These are phyloP conservation scores for Diaporthe citri DNA, from an alignment of 2,329 filamentous ascomycete species.

Conservation along the genomic window DNA sequence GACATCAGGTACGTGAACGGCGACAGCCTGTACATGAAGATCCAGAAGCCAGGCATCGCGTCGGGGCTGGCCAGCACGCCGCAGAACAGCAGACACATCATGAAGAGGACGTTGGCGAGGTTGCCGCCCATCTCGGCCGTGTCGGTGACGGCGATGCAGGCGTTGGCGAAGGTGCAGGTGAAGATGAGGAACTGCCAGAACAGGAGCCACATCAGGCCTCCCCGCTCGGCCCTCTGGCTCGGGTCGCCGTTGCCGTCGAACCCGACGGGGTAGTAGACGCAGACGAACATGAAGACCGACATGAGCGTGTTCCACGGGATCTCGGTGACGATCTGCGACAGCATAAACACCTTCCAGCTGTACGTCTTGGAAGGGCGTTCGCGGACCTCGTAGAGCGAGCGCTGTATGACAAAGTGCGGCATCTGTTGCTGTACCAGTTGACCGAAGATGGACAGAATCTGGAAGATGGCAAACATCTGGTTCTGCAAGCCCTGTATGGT, in stretches of 20 bases:
- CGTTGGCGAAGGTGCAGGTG: conserved; percentile 83
- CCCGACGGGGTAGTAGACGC: conserved; percentile 89
- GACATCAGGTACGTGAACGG: conserved; percentile 86
- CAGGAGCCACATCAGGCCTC: conserved; percentile 83
- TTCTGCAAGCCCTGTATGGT: conserved; percentile 85
- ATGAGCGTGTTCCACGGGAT: conserved; percentile 86
- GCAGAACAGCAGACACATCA: conserved; percentile 80
- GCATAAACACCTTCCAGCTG: conserved; percentile 87
- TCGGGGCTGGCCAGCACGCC: conserved; percentile 76
- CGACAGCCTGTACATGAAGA: conserved; percentile 85
- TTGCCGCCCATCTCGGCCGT: conserved; percentile 82
- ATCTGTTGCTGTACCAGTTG: conserved; percentile 84
- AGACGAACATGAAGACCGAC: conserved; percentile 81
- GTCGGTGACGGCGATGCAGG: conserved; percentile 82
- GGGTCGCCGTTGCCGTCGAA: conserved; percentile 78
- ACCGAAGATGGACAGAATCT: conserved; percentile 85
- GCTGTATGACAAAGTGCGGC: conserved; percentile 87
- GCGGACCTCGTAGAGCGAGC: conserved; percentile 85
- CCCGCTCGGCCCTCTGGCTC: conserved; percentile 74
- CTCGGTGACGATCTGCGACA: conserved; percentile 86
- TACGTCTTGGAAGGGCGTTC: conserved; percentile 89
- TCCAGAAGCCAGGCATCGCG: conserved; percentile 80
- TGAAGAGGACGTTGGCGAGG: conserved; percentile 81
- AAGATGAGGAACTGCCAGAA: conserved; percentile 82
- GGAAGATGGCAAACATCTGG: conserved; percentile 89